These are phyloP conservation scores for Fusarium redolens DNA, from an alignment of 2,329 filamentous ascomycete genomes.

Conservation along the genomic window DNA sequence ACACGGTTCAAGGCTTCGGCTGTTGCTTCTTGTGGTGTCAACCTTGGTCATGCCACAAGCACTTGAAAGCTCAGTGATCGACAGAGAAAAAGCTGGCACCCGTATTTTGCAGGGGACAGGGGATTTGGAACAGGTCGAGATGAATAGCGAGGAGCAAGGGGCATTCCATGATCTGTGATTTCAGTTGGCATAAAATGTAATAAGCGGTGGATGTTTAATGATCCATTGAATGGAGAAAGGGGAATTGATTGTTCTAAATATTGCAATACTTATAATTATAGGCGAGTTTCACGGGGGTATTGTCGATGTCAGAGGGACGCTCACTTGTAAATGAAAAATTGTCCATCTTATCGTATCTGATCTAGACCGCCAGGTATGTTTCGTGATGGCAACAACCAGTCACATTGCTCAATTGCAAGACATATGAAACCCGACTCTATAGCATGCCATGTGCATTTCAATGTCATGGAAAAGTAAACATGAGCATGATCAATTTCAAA, in stretches of 20 bases:
- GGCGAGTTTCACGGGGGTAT: background rate
- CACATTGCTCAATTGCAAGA: slow-evolving; percentile 26
- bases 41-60: slow-evolving; percentile 18
- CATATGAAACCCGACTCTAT: slow-evolving; percentile 11
- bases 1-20: background rate
- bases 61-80: slow-evolving; percentile 8
- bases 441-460: slow-evolving; percentile 7
- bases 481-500: slow-evolving; percentile 4
- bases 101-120: slow-evolving; percentile 16
- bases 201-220: slow-evolving; percentile 27
- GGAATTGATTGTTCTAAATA: slow-evolving; percentile 6
- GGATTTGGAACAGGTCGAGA: slow-evolving; percentile 13
- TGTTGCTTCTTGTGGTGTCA: slow-evolving; percentile 4
- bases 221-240: slow-evolving; percentile 13
- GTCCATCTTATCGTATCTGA: slow-evolving; percentile 23
- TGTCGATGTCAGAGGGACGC: background rate
- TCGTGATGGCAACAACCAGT: slow-evolving; percentile 14
- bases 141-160: slow-evolving; percentile 22
- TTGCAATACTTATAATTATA: background rate
- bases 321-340: slow-evolving; percentile 4
- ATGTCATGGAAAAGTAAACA: background rate
- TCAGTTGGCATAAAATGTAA: slow-evolving; percentile 39
- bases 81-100: background rate
- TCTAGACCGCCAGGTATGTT: slow-evolving; percentile 25
- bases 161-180: slow-evolving; percentile 16